phyloP scores from a whole-genome alignment of 2,329 filamentous ascomycete genomes.

The Trichoderma sp. region DNA sequence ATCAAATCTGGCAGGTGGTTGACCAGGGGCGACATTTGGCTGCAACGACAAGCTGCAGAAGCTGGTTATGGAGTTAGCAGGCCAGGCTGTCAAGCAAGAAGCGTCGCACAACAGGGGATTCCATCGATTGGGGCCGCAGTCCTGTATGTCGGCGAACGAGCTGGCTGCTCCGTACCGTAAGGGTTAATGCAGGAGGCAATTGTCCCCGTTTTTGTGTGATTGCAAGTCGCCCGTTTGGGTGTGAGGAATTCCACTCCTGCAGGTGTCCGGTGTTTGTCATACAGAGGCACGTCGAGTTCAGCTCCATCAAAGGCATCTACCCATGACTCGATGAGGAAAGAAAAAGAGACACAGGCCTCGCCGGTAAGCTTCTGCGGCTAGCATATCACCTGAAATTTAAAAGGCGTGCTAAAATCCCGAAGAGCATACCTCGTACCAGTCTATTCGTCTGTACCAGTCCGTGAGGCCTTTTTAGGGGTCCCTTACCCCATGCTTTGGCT shows the following conservation, averaged over 20 bases:
- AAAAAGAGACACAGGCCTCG: background rate
- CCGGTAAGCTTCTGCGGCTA: background rate
- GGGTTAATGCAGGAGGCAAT: slow-evolving; percentile 7
- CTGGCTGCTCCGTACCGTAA: slow-evolving; percentile 6
- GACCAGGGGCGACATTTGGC: slow-evolving; percentile 1
- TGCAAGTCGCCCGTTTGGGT: slow-evolving; percentile 1
- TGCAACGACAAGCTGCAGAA: slow-evolving; percentile 9
- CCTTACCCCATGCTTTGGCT: background rate
- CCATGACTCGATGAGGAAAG: slow-evolving; percentile 4
- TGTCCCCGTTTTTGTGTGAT: slow-evolving; percentile 3
- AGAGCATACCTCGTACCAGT: background rate
- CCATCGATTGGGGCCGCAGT: background rate
- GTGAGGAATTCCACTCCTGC: slow-evolving; percentile 6
- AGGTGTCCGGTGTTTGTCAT: slow-evolving; percentile 16
- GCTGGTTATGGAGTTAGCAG: background rate
- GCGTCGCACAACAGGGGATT: slow-evolving; percentile 13
- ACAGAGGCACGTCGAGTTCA: slow-evolving; percentile 8
- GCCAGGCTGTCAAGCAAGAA: slow-evolving; percentile 12
- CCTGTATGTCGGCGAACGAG: background rate
- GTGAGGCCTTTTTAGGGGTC: background rate
- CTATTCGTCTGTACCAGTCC: background rate
- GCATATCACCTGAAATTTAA: background rate
- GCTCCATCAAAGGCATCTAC: background rate
- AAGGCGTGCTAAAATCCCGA: slow-evolving; percentile 3
- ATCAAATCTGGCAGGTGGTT: background rate